These are phyloP conservation scores for Myriangium duriaei DNA, from an alignment of 2,329 filamentous ascomycete genomes.

Conservation along the genomic window DNA sequence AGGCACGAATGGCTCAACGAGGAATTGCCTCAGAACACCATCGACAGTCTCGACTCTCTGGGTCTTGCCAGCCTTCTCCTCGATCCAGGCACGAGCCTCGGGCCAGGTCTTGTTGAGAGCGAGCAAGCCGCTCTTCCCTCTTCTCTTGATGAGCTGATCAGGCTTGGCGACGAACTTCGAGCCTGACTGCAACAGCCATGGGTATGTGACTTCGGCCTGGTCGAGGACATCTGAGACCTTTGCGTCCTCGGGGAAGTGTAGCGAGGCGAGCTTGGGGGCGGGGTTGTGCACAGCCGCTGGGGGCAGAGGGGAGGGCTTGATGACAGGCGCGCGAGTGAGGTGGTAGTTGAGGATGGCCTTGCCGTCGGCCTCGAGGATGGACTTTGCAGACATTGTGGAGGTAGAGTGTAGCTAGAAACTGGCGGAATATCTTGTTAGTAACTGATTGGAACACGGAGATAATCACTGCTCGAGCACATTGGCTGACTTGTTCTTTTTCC, in stretches of 20 bases:
- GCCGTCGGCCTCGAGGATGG: conserved; percentile 97
- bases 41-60: conserved; percentile 87
- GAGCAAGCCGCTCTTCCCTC: conserved; percentile 95
- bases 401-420: conserved; percentile 6
- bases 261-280: conserved; percentile 75
- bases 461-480: too few species aligned
- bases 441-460: too few species aligned
- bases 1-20: conserved; percentile 96
- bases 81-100: conserved; percentile 89
- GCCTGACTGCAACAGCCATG: conserved; percentile 74
- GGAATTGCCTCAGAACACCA: conserved; percentile 83
- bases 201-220: conserved; percentile 92
- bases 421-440: neutral
- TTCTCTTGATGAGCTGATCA: conserved; percentile 98
- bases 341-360: conserved; percentile 99
- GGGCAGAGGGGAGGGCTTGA: conserved; percentile 94
- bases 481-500: too few species aligned
- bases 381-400: conserved; percentile 83
- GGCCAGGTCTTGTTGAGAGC: conserved; percentile 95
- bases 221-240: conserved; percentile 74
- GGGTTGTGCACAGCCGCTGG: conserved; percentile 78
- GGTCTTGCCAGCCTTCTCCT: conserved; percentile 77
- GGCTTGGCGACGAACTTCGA: conserved; percentile 97
- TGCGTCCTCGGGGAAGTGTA: conserved; percentile 85
- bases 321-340: conserved; percentile 90